Conservation (phyloP, 2,329 filamentous ascomycete species). For the Sclerotiophoma versabilis region DNA sequence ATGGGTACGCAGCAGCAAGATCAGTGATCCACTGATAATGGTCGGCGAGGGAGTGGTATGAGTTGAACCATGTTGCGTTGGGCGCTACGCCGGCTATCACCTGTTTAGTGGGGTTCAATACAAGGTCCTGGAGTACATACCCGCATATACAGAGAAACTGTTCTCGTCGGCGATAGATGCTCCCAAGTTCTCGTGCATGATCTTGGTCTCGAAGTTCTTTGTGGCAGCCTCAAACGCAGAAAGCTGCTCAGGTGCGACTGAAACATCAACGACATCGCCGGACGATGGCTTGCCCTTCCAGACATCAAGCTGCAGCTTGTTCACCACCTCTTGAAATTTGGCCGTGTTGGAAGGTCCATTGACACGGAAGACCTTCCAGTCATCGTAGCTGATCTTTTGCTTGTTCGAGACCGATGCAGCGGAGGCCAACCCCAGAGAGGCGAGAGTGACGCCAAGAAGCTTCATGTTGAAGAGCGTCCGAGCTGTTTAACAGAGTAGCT, state of each 20-base stretch:
- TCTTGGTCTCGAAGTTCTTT: constrained; percentile 34
- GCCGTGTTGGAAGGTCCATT: constrained; percentile 38
- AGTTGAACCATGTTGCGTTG: constrained; percentile 46
- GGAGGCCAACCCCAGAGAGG: constrained; percentile 42
- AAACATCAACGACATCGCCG: constrained; percentile 45
- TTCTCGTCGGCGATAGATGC: constrained; percentile 44
- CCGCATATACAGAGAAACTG: constrained; percentile 39
- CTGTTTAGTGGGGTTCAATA: constrained; percentile 25
- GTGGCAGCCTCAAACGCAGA: constrained; percentile 38
- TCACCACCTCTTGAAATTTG: constrained; percentile 39
- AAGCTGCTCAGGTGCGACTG: constrained; percentile 43
- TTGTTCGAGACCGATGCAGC: constrained; percentile 41
- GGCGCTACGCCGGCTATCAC: constrained; percentile 37
- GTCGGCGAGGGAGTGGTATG: constrained; percentile 47
- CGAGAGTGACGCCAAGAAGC: constrained; percentile 38
- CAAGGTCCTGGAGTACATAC: constrained; percentile 21
- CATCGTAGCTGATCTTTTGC: constrained; percentile 43
- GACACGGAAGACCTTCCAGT: constrained; percentile 48
- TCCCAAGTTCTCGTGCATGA: constrained; percentile 50
- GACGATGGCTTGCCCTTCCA: constrained; percentile 46
- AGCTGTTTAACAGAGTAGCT: constrained; percentile 9
- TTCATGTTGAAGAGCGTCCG: constrained; percentile 33
- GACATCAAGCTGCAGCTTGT: constrained; percentile 40
- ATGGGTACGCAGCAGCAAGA: constrained; percentile 44
- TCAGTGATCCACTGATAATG: constrained; percentile 45